Percentiles rank a stretch among this genome's conserved stretches.
Conservation (phyloP, 1,284 basidiomycete genomes). For the Afroboletus lepidellus region DNA sequence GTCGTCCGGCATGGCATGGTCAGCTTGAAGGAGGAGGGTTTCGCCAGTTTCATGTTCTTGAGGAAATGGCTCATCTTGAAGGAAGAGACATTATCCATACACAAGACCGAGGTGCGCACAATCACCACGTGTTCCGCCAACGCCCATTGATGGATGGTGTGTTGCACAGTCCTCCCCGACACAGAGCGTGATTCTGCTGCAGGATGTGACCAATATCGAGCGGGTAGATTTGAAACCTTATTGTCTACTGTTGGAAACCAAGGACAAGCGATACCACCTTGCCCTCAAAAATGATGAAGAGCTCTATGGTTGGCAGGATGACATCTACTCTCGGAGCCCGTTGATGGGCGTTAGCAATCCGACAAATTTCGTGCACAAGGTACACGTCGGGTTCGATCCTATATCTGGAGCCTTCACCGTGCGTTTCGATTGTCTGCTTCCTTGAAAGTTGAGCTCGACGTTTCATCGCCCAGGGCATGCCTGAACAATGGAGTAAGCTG, state of each 20-base stretch:
- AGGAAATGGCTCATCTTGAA: constrained; percentile 89
- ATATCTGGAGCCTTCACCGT: constrained; percentile 92
- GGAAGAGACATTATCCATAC: constrained; percentile 78
- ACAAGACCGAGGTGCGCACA: constrained; percentile 84
- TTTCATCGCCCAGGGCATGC: constrained; percentile 68
- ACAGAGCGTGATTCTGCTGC: constrained; percentile 68
- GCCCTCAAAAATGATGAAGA: constrained; percentile 93
- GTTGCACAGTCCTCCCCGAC: constrained; percentile 53
- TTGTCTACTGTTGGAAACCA: constrained; percentile 83
- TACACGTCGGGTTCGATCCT: constrained; percentile 97
- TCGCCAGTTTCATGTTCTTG: constrained; percentile 91
- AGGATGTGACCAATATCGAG: constrained; percentile 85
- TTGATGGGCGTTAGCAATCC: constrained; percentile 92
- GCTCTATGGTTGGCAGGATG: constrained; percentile 95
- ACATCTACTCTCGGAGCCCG: constrained; percentile 90
- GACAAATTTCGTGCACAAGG: constrained; percentile 97
- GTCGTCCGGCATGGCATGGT: constrained; percentile 70
- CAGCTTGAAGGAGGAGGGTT: constrained; percentile 86
- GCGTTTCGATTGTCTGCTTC: constrained; percentile 23
- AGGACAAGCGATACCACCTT: constrained; percentile 76
- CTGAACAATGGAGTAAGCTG: constrained; percentile 95
- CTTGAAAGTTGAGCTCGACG: background rate
- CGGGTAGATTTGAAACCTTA: constrained; percentile 93
- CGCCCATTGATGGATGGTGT: constrained; percentile 1
- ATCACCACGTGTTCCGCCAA: background rate